These are phyloP conservation scores for Aspergillus oerlinghausenensis DNA, from an alignment of 2,329 filamentous ascomycete genomes.

Conservation along the genomic window DNA sequence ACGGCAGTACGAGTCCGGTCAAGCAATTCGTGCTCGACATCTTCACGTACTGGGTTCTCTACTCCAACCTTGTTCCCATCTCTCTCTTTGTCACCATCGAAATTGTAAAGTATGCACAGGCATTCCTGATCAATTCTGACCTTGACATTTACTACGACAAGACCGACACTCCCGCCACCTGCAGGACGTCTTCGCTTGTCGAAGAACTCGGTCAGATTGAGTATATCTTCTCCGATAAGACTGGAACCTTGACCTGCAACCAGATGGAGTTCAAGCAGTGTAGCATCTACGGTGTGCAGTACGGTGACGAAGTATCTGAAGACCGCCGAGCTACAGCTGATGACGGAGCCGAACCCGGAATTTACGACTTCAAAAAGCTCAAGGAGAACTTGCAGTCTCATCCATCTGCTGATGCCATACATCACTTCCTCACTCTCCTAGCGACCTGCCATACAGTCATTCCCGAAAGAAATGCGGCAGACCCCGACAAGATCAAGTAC, in stretches of 20 bases:
- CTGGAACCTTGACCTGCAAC: constrained; percentile 94
- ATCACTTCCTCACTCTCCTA: constrained; percentile 83
- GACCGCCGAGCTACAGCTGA: constrained; percentile 76
- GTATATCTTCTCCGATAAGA: constrained; percentile 98
- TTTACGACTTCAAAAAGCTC: constrained; percentile 78
- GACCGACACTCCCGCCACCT: constrained; percentile 91
- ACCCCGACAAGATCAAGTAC: constrained; percentile 82
- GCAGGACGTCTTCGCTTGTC: constrained; percentile 90
- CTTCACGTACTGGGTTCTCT: constrained; percentile 97
- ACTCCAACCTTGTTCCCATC: constrained; percentile 93
- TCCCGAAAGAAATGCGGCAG: constrained; percentile 77
- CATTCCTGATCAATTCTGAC: constrained; percentile 95
- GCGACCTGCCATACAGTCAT: constrained; percentile 96
- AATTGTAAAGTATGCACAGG: constrained; percentile 96
- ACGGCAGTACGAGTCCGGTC: constrained; percentile 62
- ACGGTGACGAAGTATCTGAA: constrained; percentile 86
- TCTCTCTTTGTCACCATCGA: constrained; percentile 97
- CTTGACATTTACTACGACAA: constrained; percentile 97
- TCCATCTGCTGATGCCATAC: constrained; percentile 55
- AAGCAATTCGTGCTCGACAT: constrained; percentile 88
- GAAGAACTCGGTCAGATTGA: constrained; percentile 98
- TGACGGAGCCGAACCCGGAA: constrained; percentile 70
- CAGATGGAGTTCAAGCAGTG: constrained; percentile 98
- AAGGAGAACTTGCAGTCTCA: constrained; percentile 64
- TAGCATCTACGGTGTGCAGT: constrained; percentile 88